These are phyloP conservation scores for Galium porrigens DNA, from an alignment of 305 asterid genomes.

Conservation along the genomic window DNA sequence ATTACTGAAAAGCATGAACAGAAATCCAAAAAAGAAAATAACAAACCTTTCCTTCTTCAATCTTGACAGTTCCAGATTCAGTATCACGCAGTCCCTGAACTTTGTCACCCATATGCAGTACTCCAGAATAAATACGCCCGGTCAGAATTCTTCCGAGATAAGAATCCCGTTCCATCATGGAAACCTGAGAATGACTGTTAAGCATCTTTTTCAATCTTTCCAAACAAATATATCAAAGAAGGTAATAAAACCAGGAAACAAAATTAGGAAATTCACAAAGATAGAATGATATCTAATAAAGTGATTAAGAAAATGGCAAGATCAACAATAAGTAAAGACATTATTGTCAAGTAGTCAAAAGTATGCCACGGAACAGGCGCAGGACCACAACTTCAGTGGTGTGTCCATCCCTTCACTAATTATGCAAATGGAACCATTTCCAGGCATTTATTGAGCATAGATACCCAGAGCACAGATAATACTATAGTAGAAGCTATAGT, in stretches of 20 bases:
- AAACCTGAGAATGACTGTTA: constrained; percentile 75
- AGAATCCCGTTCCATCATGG: constrained; percentile 96
- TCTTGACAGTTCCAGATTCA: constrained; percentile 57
- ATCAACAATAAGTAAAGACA: neutral
- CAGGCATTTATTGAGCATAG: neutral
- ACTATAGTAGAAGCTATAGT: neutral
- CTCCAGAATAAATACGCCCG: constrained; percentile 77
- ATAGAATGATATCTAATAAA: neutral
- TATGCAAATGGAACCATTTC: neutral
- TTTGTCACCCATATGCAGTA: constrained; percentile 74
- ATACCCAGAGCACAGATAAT: neutral
- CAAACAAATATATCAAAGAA: constrained; percentile 17
- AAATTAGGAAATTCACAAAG: constrained; percentile 3
- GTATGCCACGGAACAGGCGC: neutral
- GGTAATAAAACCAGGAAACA: constrained; percentile 13
- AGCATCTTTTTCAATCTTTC: constrained; percentile 29
- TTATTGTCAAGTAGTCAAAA: neutral
- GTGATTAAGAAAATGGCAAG: neutral
- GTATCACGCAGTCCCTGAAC: constrained; percentile 70
- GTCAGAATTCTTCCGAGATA: constrained; percentile 89
- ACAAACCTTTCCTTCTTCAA: constrained; percentile 95
- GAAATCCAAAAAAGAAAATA: constrained; percentile 1
- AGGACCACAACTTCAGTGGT: neutral
- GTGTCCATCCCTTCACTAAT: neutral
- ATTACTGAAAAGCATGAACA: neutral